Base-by-base conservation (phyloP, 2,329 filamentous ascomycete genomes). In the Aureobasidium sp. region DNA sequence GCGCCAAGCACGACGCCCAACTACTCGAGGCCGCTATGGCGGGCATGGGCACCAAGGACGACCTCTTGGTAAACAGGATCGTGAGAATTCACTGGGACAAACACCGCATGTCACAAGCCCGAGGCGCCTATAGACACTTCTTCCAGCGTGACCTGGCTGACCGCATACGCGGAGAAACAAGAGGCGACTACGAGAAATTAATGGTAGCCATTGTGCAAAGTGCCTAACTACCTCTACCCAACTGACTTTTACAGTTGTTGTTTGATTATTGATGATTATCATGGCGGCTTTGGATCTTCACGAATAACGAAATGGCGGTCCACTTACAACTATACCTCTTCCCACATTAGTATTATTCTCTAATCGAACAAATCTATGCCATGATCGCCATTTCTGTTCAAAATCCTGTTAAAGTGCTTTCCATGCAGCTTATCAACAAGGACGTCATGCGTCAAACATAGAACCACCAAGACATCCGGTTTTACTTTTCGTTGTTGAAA, bases 11-110 rank as follows among this genome's bases (percentile, higher is more conserved):
- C 66, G 92, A 96, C 68, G 94, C 92, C 0, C 78, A 82, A 25
- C 79, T 90, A 5, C 80, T 97, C n/a, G 91, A 97, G 72, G 88
- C 89, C 15, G 81, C 88, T 17, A 97, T 97, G 93, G 82, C 84
- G 1, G 94, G 93, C 0, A 69, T 88, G 66, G 93, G 93, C 2
- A 97, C 94, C 12, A 93, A 94, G 74, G 92, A 99, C 65, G 78
- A 86, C 36, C 79, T 92, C 9, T 82, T 97, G 3, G 83, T 95
- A 17, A 82, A 87, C 31, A 82, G 91, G n/a, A 82, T 94, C 4
- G 84, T 97, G 1, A 82, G 90, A 25, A 81, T 84, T 53, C 93
- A 97, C 74, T 97, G 93, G 93, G 85, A 96, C 71, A 81, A 81
- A 41, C 80, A 79, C 61, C 84, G 89, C 67, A 80, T 96, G 79